A percentile compares a stretch with the other conserved stretches of the same genome.
phyloP scores from a whole-genome alignment of 345 rosid genomes.

The Eutrema heterophyllum region DNA sequence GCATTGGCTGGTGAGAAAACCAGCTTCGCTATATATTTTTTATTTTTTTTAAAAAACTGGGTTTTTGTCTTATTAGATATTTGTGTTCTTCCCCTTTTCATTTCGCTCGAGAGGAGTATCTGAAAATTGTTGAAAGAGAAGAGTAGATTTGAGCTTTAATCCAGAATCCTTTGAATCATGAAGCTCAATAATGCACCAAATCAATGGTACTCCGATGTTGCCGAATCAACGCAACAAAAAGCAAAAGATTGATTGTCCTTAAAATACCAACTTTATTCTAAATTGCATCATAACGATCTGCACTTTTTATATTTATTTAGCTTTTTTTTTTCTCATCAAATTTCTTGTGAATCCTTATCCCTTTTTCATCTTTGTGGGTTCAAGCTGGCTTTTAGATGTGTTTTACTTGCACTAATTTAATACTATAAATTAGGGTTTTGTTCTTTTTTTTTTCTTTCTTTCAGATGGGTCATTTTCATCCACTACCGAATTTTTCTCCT shows the following conservation, averaged over 20 bases:
- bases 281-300: slow-evolving; percentile 14
- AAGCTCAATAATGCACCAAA: slow-evolving; percentile 12
- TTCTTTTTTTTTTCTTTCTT: slow-evolving; percentile 14
- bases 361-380: slow-evolving; percentile 23
- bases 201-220: slow-evolving; percentile 7
- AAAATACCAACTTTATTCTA: slow-evolving; percentile 16
- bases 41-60: neutral
- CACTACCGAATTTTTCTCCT: neutral
- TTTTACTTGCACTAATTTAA: slow-evolving; percentile 28
- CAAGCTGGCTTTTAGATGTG: slow-evolving; percentile 33
- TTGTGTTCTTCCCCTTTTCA: neutral
- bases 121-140: neutral
- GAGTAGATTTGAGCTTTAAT: neutral
- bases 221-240: neutral
- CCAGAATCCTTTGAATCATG: neutral
- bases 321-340: neutral
- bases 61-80: slow-evolving; percentile 10
- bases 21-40: neutral
- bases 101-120: neutral
- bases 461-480: slow-evolving; percentile 27
- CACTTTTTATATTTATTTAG: slow-evolving; percentile 16
- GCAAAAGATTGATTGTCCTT: slow-evolving; percentile 15
- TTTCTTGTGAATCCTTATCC: slow-evolving; percentile 24
- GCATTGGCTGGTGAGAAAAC: slow-evolving; percentile 89
- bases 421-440: neutral